phyloP scores from a whole-genome alignment of 305 asterid species.

The Fraxinus greggii region DNA sequence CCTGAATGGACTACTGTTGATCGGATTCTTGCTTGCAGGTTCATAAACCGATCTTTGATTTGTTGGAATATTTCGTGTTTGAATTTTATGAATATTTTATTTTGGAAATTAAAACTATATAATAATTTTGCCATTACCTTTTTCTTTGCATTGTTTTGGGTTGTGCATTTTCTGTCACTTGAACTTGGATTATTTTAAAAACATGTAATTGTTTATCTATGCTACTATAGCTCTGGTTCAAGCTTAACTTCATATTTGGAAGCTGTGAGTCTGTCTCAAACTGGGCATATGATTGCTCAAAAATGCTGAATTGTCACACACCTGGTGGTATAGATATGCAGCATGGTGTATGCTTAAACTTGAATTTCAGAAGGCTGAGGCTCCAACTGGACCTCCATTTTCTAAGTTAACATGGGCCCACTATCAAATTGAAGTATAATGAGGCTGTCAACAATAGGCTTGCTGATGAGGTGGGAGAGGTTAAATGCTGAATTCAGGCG shows the following conservation, averaged over 20 bases:
- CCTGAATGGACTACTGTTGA: conserved; percentile 97
- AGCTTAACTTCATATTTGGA: neutral
- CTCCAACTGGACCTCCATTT: neutral
- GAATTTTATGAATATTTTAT: neutral
- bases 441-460: neutral
- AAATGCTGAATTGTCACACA: neutral
- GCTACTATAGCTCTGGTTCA: neutral
- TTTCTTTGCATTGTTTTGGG: neutral
- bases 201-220: neutral
- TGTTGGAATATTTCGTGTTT: neutral
- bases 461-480: neutral
- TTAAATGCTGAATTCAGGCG: neutral
- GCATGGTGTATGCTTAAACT: neutral
- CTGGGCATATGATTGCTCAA: neutral
- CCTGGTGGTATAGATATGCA: neutral
- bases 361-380: neutral
- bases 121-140: neutral
- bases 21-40: conserved; percentile 91
- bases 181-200: neutral
- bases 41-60: neutral
- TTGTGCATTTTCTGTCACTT: neutral
- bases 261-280: neutral
- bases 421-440: neutral
- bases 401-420: neutral
- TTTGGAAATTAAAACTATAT: neutral